Evolutionary conservation across 2,329 filamentous ascomycete genomes (phyloP), one percentile per base, ranked within the genome.

Genomic region (Penicillium brevicompactum): DNA sequence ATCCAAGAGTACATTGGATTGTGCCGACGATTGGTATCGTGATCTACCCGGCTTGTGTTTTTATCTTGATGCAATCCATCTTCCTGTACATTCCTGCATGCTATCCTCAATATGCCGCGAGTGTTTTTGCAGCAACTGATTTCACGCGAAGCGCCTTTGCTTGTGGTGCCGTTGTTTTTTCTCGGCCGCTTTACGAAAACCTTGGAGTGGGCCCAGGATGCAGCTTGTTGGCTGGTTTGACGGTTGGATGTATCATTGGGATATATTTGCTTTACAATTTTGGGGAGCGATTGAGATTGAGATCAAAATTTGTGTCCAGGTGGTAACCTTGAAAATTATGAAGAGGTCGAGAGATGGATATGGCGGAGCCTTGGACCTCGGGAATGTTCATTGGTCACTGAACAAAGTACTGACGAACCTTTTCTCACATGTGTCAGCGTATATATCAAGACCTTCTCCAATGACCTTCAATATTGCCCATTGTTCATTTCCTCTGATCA

Each of bases 391-490:
- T 27, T 37, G 40, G 14, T 11, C 24, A 11, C 24, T 24, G 22
- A 18, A 21, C 21, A 47, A 24, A 13, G 46, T n/a, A 38, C 18
- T 27, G 21, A 30, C 24, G 9, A 51, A 37, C 4, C 10, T 40
- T 38, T 44, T 27, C 32, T 52, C 48, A 16, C 45, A 49, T 6
- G 18, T 34, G 16, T 51, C 37, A 9, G 59, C 62, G 43, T 65
- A 64, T 5, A 76, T 63, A 47, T 76, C 72, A n/a, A 77, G 57
- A 22, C 73, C 67, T 38, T 66, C 70, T 0, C 76, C 75, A 55
- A 78, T 77, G 1, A 76, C 65, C 53, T 74, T 72, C 7, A 78
- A 68, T 51, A 78, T 73, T 2, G 74, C 71, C 76, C 75, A 78
- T n/a, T 73, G 76, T 45, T 74, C 72, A 27, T 73, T 73, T 14